These are phyloP conservation scores for Chamaenerion angustifolium DNA, from an alignment of 345 rosid species.

Conservation along the genomic window DNA sequence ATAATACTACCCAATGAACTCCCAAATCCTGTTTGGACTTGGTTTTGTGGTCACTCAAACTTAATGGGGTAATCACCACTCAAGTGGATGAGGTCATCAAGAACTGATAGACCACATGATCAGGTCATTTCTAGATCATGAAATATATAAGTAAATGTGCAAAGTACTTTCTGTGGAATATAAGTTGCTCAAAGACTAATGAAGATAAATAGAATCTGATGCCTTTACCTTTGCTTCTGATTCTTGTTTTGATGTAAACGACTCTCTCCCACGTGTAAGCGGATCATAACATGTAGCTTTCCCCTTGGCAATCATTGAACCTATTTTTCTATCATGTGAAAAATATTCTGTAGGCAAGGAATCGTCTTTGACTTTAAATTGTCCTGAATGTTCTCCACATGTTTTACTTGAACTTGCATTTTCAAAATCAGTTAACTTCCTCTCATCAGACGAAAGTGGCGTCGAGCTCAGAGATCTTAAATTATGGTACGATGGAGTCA, in stretches of 20 bases:
- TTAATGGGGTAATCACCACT: too few relatives aligned
- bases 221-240: conserved; percentile 18
- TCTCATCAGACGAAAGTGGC: conserved; percentile 12
- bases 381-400: conserved; percentile 14
- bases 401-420: conserved; percentile 17
- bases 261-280: conserved; percentile 11
- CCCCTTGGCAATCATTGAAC: conserved; percentile 7
- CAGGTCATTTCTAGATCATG: too few relatives aligned
- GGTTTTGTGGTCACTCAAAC: background rate
- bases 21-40: background rate
- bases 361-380: conserved; percentile 15
- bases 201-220: background rate
- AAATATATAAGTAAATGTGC: too few relatives aligned
- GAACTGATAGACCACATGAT: too few relatives aligned
- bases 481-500: conserved; percentile 14
- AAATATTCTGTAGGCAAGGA: conserved; percentile 15
- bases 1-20: conserved; percentile 2
- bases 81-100: too few relatives aligned
- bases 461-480: conserved; percentile 15
- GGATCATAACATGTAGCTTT: conserved; percentile 13
- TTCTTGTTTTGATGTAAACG: conserved; percentile 14
- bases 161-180: too few relatives aligned
- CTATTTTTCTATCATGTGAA: conserved; percentile 7
- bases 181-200: too few relatives aligned
- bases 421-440: conserved; percentile 19